These are phyloP conservation scores for Penicillium verrucosum DNA, from an alignment of 2,329 filamentous ascomycete species.

Conservation along the genomic window DNA sequence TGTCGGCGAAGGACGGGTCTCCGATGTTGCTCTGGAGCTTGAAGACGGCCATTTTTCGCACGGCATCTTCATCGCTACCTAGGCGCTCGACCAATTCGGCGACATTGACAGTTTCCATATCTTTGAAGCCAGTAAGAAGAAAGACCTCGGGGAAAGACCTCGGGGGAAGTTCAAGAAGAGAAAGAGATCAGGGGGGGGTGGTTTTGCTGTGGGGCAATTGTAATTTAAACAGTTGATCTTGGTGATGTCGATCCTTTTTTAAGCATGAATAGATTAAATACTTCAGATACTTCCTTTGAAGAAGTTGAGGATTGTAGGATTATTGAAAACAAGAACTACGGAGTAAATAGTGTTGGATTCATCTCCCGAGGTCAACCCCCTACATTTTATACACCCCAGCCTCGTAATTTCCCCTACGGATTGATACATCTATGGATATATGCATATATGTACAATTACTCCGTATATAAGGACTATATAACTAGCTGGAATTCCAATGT, in stretches of 20 bases:
- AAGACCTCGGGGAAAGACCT: background rate
- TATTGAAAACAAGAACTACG: background rate
- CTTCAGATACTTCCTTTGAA: background rate
- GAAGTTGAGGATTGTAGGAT: background rate
- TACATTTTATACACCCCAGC: background rate
- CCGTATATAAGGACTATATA: background rate
- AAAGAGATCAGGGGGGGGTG: constrained; percentile 11
- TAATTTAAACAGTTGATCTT: background rate
- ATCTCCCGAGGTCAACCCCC: background rate
- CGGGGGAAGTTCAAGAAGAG: background rate
- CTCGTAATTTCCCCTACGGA: background rate
- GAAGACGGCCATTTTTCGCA: constrained; percentile 98
- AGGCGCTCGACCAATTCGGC: constrained; percentile 58
- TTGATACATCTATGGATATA: background rate
- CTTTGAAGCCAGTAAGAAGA: background rate
- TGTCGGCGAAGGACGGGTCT: constrained; percentile 92
- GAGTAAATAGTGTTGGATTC: background rate
- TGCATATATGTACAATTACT: too few species aligned
- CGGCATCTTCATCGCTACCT: constrained; percentile 72
- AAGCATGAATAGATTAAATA: background rate
- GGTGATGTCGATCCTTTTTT: background rate
- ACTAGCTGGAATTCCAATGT: background rate
- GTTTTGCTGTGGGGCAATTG: constrained; percentile 16
- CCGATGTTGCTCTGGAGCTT: constrained; percentile 94
- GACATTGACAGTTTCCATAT: constrained; percentile 56